A percentile compares a stretch with the other conserved stretches of the same genome.
Evolutionary conservation across 805 yeast genomes (phyloP).

Genomic region (Metschnikowia shivogae): DNA sequence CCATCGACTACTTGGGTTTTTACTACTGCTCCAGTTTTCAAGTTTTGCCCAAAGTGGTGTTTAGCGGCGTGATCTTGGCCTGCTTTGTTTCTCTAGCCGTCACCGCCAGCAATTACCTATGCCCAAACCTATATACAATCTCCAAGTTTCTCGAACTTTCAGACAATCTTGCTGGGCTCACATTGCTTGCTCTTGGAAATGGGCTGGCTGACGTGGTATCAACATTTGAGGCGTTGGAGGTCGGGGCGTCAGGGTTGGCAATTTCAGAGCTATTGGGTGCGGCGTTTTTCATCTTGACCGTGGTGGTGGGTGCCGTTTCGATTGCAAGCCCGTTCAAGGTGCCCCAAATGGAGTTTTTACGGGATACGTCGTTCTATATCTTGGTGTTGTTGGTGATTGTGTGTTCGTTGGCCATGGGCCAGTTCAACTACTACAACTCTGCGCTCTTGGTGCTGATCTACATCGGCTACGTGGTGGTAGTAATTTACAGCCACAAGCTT

Average conservation of each 20-base stretch:
- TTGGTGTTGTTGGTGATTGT: constrained; percentile 47
- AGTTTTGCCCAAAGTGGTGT: constrained; percentile 15
- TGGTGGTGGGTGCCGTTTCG: constrained; percentile 77
- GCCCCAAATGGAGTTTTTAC: constrained; percentile 45
- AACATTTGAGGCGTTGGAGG: constrained; percentile 75
- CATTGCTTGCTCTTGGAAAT: constrained; percentile 85
- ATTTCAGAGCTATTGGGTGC: constrained; percentile 91
- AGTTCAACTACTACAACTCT: constrained; percentile 54
- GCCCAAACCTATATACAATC: constrained; percentile 71
- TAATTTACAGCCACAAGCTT: constrained; percentile 24
- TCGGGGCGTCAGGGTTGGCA: constrained; percentile 73
- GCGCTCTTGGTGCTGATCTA: constrained; percentile 54
- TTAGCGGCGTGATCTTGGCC: constrained; percentile 26
- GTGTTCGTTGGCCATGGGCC: constrained; percentile 52
- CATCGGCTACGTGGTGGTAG: constrained; percentile 50
- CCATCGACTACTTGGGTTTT: constrained; percentile 32
- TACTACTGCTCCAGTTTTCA: constrained; percentile 27
- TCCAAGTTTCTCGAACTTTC: constrained; percentile 60
- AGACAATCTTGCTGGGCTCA: constrained; percentile 79
- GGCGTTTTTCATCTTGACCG: constrained; percentile 73
- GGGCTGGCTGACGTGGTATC: constrained; percentile 88
- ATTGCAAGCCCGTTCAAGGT: constrained; percentile 62
- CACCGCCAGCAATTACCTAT: constrained; percentile 76
- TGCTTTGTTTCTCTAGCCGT: constrained; percentile 66
- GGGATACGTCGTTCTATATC: constrained; percentile 60